Base-by-base conservation (phyloP, 805 yeast genomes). In the Wickerhamiella australiensis region DNA sequence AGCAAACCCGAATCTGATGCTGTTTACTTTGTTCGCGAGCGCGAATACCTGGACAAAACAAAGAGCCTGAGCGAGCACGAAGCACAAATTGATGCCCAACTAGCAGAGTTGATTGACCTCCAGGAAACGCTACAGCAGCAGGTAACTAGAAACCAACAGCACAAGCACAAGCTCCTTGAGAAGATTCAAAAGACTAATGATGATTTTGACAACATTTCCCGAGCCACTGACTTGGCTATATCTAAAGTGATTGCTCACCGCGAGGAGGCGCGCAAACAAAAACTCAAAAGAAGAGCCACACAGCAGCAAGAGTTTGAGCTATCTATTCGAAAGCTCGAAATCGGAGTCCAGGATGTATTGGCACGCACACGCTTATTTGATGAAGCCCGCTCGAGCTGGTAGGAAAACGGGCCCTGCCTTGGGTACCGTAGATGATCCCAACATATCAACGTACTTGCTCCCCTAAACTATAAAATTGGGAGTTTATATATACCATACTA, bases 221-320 rank as follows among this genome's bases (percentile, higher is more conserved):
- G 18, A 25, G 3, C 40, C 15, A 44, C 44, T 5, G 17, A 26
- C 3, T n/a, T 26, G 25, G 37, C 48, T 3, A 25, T 44, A 3
- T 15, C 26, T 5, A 36, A 41, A 21, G 44, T 46, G 23, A 17
- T 50, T 4, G 37, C 27, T 4, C 37, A 22, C 2, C 50, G 53
- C 13, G 36, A 41, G 11, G 22, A n/a, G n/a, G 17, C 29, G 12
- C 46, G 53, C 13, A 21, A 40, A 15, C 33, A 29, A 20, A 42
- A 45, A 27, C 9, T 27, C 23, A 23, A n/a, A 4, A 45, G 54
- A n/a, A 44, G 53, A 11, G 27, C 13, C 11, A 42, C 31, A 3
- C 53, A 29, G 22, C 42, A 50, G 36, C 38, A 41, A 11, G 54
- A 52, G 35, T 50, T 52, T 17, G 46, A 46, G 26, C 49, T 51